Conservation (phyloP, 1,284 basidiomycete species). For the Puccinia triticina region DNA sequence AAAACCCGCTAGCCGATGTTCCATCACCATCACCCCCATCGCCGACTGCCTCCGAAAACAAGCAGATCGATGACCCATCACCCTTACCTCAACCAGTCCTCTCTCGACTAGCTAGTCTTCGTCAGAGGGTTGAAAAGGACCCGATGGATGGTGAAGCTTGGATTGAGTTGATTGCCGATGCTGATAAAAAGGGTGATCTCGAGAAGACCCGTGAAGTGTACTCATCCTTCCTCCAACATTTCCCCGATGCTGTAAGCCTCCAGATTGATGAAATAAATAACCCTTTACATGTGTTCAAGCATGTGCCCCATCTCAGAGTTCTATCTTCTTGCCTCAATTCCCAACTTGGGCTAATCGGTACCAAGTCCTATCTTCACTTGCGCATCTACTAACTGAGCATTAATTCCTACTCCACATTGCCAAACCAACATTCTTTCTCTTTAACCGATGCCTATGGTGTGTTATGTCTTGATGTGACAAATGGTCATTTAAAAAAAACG, state of each 20-base stretch:
- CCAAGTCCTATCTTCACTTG: background rate
- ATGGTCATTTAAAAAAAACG: background rate
- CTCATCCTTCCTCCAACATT: conserved; percentile 73
- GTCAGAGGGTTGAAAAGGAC: conserved; percentile 62
- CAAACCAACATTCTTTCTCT: background rate
- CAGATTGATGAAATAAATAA: conserved; percentile 48
- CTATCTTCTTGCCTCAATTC: background rate
- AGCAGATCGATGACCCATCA: background rate
- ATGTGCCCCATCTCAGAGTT: conserved; percentile 18
- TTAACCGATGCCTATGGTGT: background rate
- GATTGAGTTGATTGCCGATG: conserved; percentile 70
- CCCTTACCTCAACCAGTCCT: conserved; percentile 43
- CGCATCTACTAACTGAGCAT: conserved; percentile 29
- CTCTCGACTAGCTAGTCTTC: conserved; percentile 56
- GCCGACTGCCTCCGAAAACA: too few species aligned
- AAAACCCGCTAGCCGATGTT: too few species aligned
- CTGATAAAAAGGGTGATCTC: conserved; percentile 70
- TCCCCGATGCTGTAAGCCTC: conserved; percentile 73
- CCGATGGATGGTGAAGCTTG: conserved; percentile 71
- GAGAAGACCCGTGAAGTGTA: conserved; percentile 72
- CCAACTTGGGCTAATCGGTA: conserved; percentile 6
- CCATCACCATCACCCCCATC: background rate
- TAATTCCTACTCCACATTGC: conserved; percentile 1
- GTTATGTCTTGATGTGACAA: background rate
- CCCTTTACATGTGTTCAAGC: conserved; percentile 51